Conservation (phyloP, 116 monocot species). For the Posidonia oceanica region DNA sequence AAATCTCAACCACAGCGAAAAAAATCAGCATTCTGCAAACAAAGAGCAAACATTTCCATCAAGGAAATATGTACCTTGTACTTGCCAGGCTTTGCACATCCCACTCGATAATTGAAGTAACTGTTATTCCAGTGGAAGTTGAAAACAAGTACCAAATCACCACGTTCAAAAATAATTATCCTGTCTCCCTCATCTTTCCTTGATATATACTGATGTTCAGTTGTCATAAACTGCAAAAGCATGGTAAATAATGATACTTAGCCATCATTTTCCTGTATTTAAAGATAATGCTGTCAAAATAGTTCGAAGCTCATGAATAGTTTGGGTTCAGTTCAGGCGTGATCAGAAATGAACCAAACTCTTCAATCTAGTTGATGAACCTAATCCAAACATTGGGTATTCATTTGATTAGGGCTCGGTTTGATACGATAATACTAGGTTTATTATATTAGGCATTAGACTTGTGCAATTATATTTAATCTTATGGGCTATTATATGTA, state of each 20-base stretch:
- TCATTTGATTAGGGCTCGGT: too few relatives aligned
- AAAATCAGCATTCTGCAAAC: not conserved
- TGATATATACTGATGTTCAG: constrained; percentile 82
- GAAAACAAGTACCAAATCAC: constrained; percentile 85
- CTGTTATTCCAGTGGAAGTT: constrained; percentile 98
- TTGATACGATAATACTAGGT: too few relatives aligned
- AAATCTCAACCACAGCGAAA: too few relatives aligned
- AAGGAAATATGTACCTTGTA: constrained; percentile 54
- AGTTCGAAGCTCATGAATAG: too few relatives aligned
- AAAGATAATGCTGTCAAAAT: too few relatives aligned
- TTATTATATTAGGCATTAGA: too few relatives aligned
- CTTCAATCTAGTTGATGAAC: too few relatives aligned
- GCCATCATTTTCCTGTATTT: not conserved
- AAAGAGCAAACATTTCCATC: not conserved
- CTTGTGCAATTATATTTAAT: too few relatives aligned
- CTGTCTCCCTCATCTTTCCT: constrained; percentile 83
- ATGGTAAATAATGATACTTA: not conserved
- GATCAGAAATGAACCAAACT: too few relatives aligned
- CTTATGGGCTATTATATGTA: too few relatives aligned
- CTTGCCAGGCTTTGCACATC: constrained; percentile 85
- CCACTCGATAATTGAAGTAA: constrained; percentile 75
- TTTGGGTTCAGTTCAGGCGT: too few relatives aligned
- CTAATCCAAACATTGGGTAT: too few relatives aligned
- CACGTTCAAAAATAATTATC: constrained; percentile 86
- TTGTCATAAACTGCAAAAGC: constrained; percentile 92